Base-by-base conservation (phyloP, 2,329 filamentous ascomycete species). In the Canariomyces notabilis region DNA sequence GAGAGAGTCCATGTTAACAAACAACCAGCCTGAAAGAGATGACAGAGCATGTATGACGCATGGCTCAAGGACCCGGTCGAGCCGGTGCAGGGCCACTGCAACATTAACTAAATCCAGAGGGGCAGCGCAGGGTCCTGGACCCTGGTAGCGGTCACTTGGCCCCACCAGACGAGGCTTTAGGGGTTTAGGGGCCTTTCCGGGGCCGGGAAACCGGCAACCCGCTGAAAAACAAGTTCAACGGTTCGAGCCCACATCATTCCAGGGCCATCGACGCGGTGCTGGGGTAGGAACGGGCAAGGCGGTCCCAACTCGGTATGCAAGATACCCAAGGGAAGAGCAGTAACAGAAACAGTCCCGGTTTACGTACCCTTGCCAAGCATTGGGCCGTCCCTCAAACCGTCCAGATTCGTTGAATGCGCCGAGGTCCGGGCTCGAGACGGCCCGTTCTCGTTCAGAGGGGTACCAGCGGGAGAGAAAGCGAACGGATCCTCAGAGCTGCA, bases 401-500 rank as follows among this genome's bases (percentile, higher is more conserved):
- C 40, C 2, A 38, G 37, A 14, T 42, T 40, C 9, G 44, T 32
- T 18, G 41, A 22, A 37, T 42, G 37, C 21, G 43, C 37, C n/a
- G 43, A 37, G n/a, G 37, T 20, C 41, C 19, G 29, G 16, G 21
- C 35, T 23, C 29, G 40, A 6, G 44, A 42, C 9, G 50, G 46
- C 8, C 49, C 44, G 16, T 54, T 39, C 39, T 58, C 56, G 7
- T 46, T 37, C 8, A 48, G 55, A 7, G 66, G 65, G 12, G 66
- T 66, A 5, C 57, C 54, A 44, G 56, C 55, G 20, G 63, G 61
- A 23, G 67, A 70, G 52, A 69, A 63, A 41, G 63, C 49, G 34
- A 67, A 61, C 33, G 53, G 58, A 23, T 68, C 65, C 34, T 67
- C 64, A 44, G 61, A 55, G 14, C 52, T 48, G 26, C 35, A 15